Conservation (phyloP, 441 rosid species). For the Pelargonium myrrhifolium region DNA sequence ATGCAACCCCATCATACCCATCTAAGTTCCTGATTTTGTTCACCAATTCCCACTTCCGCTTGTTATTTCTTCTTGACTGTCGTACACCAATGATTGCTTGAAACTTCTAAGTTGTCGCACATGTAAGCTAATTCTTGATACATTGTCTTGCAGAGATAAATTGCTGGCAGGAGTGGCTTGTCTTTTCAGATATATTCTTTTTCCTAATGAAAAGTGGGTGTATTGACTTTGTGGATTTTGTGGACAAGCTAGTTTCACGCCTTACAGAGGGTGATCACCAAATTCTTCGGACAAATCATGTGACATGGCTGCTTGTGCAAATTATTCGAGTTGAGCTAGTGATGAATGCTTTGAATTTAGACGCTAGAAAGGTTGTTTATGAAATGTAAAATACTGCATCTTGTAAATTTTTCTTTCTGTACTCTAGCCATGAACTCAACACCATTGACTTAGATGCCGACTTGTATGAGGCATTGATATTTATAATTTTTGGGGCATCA, state of each 20-base stretch:
- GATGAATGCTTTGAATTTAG: conserved; percentile 63
- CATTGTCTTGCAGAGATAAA: conserved; percentile 59
- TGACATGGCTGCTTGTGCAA: conserved; percentile 93
- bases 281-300: conserved; percentile 91
- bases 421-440: background rate
- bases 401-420: conserved; percentile 9
- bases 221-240: conserved; percentile 88
- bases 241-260: conserved; percentile 78
- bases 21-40: background rate
- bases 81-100: background rate
- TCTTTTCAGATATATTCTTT: conserved; percentile 83
- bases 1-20: background rate
- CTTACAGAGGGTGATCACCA: conserved; percentile 68
- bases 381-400: background rate
- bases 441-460: background rate
- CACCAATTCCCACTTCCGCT: background rate
- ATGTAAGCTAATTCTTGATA: conserved; percentile 20
- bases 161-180: conserved; percentile 99
- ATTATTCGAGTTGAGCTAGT: conserved; percentile 82
- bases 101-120: conserved; percentile 6
- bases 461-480: background rate
- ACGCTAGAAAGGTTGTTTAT: conserved; percentile 69
- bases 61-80: conserved; percentile 10
- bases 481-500: conserved; percentile 1
- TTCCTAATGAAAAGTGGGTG: conserved; percentile 89